Base-by-base conservation (phyloP, 441 rosid genomes). In the Geranium incanum region DNA sequence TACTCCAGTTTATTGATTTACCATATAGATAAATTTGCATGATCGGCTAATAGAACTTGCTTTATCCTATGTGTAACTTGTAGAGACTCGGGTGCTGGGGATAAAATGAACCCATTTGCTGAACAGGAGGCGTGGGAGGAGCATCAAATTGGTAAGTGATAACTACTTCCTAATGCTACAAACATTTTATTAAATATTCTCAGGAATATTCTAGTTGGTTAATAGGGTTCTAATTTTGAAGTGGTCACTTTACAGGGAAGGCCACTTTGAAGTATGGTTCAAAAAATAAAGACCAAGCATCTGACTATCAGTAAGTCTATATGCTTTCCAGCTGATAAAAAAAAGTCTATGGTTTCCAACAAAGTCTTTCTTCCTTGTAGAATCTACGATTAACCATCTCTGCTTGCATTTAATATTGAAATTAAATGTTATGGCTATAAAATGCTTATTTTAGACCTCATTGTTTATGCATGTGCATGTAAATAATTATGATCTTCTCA, bases 81-180 rank as follows among this genome's bases (percentile, higher is more conserved):
- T 72, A 93, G 97, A 81, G 96, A 89, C 75, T 52, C 86, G 62
- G 75, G 80, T 74, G 84, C 93, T 72, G 81, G 84, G 45, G 96
- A 90, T 15, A 95, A 90, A 80, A 95, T 89, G 99, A 88, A 92
- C 79, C 98, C 98, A 48, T 92, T 90, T 85, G 96, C 91, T 4
- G 99, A 95, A 78, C 99, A 95, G 84, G 97, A 95, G 81, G 99
- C 97, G 69, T 95, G 99, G 99, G 99, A 95, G 86, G 99, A 92
- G 67, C 84, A 92, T 84, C 99, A 95, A 82, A 92, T 91, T 83
- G 95, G 97, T 87, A 85, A 71, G 55, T 45, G 55, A n/a, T 45
- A 11, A 45, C 36, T 55, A 52, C 45, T 74, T 59, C 9, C 67
- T 69, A 6, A 45, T 60, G 43, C 50, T 71, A 68, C 23, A 50